A percentile compares a stretch with the other conserved stretches of the same genome.
Conservation (phyloP, 768 basidiomycete genomes). For the Auricularia heimuer region DNA sequence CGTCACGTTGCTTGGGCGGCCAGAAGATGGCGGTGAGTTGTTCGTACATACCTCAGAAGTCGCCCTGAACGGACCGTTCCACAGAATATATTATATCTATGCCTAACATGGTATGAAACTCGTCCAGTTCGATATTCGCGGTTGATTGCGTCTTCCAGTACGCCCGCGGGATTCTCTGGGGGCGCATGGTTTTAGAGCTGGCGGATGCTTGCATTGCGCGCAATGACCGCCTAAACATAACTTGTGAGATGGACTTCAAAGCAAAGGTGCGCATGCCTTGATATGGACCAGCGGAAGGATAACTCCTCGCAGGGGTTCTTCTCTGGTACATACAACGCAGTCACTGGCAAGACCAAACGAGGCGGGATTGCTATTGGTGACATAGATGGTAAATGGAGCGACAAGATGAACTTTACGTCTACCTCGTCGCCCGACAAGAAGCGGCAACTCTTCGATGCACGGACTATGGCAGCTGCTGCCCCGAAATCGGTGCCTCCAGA, state of each 20-base stretch:
- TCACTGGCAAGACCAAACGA: constrained; percentile 69
- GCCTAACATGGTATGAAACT: constrained; percentile 67
- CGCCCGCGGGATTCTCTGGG: constrained; percentile 76
- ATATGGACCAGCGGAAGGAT: background rate
- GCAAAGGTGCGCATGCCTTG: constrained; percentile 57
- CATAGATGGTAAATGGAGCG: constrained; percentile 83
- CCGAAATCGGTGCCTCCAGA: constrained; percentile 83
- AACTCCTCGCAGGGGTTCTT: constrained; percentile 68
- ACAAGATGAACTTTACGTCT: constrained; percentile 70
- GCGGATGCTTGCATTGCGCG: constrained; percentile 81
- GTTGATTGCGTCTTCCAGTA: constrained; percentile 32
- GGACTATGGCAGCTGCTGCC: constrained; percentile 56
- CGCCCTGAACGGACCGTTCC: background rate
- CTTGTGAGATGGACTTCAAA: constrained; percentile 91
- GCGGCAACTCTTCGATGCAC: constrained; percentile 76
- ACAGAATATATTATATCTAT: constrained; percentile 83
- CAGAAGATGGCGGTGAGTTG: constrained; percentile 74
- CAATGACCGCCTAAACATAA: constrained; percentile 66
- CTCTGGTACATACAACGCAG: constrained; percentile 89
- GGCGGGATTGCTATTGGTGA: constrained; percentile 66
- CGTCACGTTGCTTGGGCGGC: constrained; percentile 69
- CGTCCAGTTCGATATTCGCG: background rate
- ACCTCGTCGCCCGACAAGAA: constrained; percentile 49
- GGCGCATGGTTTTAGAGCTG: constrained; percentile 92
- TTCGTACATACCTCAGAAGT: constrained; percentile 4